Base-by-base conservation (phyloP, 2,329 filamentous ascomycete genomes). In the Phaeosphaeria sp. region DNA sequence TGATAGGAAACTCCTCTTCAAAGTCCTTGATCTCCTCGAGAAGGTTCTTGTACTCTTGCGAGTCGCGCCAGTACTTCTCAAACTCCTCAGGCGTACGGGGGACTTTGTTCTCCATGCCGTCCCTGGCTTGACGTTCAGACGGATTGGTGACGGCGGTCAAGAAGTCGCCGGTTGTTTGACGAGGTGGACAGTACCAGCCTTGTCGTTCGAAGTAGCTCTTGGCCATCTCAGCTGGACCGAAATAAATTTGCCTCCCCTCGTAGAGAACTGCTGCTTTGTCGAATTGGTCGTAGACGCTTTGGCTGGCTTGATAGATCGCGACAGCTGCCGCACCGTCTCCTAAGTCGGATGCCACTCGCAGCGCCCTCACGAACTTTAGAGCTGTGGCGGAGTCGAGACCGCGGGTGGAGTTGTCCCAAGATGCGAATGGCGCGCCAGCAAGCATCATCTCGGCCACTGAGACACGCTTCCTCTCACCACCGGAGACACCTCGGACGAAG, bases 181-280 rank as follows among this genome's bases (percentile, higher is more conserved):
- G 83, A 2, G 82, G 74, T 0, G 88, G 88, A 64, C 89, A 91
- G 33, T 83, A 73, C 82, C 86, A 93, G 42, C 91, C 91, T 75
- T 90, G 86, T 13, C 83, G 78, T 65, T 87, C 85, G 59, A 93
- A 93, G 74, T 87, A 93, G 0, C 73, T 72, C 66, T 84, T 87
- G 0, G 90, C 91, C 2, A 80, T 73, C 6, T 67, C 71, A 0
- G 87, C 84, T 0, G 85, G 84, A 0, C 91, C 91, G 61, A 89
- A 93, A 78, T 87, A 94, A 60, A 93, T 93, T 69, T 93, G 86
- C 0, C 88, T 84, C 0, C 91, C 91, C 69, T 93, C 89, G 68
- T 93, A 92, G 0, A 93, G 79, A 0, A 94, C 88, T 0, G 87
- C 82, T 0, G 86, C 86, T 72, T 93, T 93, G 77, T 94, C 90